Percentiles rank a stretch among this genome's conserved stretches.
Conservation (phyloP, 768 basidiomycete species). For the Pleurotus sapidus region DNA sequence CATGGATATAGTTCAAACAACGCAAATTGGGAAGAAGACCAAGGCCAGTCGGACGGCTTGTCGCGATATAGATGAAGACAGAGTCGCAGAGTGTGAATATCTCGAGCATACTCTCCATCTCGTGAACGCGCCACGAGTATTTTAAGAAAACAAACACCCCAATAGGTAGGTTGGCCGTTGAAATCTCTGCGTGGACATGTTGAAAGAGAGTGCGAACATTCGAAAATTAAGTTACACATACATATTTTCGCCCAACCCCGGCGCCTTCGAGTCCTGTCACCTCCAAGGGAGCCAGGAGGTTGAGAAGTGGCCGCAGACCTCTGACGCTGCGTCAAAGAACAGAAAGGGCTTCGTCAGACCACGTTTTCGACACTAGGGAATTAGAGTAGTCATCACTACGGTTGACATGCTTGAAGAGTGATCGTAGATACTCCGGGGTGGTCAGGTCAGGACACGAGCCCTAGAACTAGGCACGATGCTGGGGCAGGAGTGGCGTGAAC, state of each 20-base stretch:
- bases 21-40: neutral
- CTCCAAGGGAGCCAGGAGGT: neutral
- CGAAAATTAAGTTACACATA: neutral
- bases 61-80: neutral
- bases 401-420: neutral
- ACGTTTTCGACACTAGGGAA: neutral
- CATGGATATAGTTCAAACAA: neutral
- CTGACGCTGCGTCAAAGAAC: neutral
- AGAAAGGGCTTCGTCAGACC: neutral
- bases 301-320: neutral
- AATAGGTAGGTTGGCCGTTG: too few relatives aligned
- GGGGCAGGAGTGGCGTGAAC: too few relatives aligned
- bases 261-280: too few relatives aligned
- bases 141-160: too few relatives aligned
- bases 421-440: neutral
- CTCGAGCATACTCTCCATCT: neutral
- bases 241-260: neutral
- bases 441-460: too few relatives aligned
- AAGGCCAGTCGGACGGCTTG: neutral
- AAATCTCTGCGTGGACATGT: too few relatives aligned
- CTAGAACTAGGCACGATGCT: too few relatives aligned
- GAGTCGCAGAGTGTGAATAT: neutral
- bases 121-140: too few relatives aligned
- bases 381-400: neutral
- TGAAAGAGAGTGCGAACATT: too few relatives aligned